Base-by-base conservation (phyloP, 2,329 filamentous ascomycete genomes). In the Epichloe elymi region DNA sequence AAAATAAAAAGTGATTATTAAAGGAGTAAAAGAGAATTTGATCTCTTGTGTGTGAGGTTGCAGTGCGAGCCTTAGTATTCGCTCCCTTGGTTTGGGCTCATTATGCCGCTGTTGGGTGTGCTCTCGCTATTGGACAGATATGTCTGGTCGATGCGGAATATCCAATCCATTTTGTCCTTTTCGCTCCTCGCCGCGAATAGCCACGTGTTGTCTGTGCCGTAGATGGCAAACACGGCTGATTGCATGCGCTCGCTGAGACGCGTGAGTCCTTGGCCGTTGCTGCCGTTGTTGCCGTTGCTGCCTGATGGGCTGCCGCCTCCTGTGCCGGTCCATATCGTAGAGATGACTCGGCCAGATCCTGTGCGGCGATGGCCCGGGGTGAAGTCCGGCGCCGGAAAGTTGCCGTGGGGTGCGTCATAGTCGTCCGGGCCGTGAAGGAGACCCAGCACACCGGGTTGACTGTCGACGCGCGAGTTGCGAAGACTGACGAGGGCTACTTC, bases 121-220 rank as follows among this genome's bases (percentile, higher is more conserved):
- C 72, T 75, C 42, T 70, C 70, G 50, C 66, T 71, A 11, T 67
- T 72, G 37, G 74, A 72, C 59, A 76, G 66, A 58, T 77, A 80
- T 48, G 84, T 87, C 72, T 95, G 86, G 67, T 98, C 93, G 59
- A 98, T 88, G 61, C 86, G 85, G 67, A 94, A 79, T 59, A 98
- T 95, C 93, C 93, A 98, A 65, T 97, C 93, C 59, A 90, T 84
- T 74, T 96, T 95, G 67, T 96, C 90, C 46, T 83, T 78, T 70
- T 96, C 91, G 60, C 82, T 91, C 53, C 89, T 78, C 23, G 89
- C 87, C 14, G 89, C 88, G 66, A 98, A 97, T 40, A 98, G 74
- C 79, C 90, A 98, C 35, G 90, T 95, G 67, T 96, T 96, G 65
- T 93, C 86, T 53, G 85, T 87, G 41, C 88, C 91, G 63, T 97